A percentile compares a stretch with the other conserved stretches of the same genome.
These are phyloP conservation scores for Cymodocea nodosa DNA, from an alignment of 116 monocot genomes.

Conservation along the genomic window DNA sequence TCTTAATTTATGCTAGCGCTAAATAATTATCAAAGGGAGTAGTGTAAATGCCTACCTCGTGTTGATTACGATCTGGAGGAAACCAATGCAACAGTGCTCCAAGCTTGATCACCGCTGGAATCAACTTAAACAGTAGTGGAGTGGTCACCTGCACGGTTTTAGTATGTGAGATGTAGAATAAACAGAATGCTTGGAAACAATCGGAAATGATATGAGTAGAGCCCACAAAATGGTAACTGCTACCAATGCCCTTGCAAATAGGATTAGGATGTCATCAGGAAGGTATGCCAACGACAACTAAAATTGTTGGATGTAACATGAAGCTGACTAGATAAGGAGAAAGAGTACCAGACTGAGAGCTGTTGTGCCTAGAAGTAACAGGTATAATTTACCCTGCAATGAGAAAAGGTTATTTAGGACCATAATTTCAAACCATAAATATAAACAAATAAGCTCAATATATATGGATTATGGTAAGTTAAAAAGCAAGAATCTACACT, in stretches of 20 bases:
- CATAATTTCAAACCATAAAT: too few relatives aligned
- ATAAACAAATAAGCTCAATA: too few relatives aligned
- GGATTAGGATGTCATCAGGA: too few relatives aligned
- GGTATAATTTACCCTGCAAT: constrained; percentile 80
- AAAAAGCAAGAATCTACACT: too few relatives aligned
- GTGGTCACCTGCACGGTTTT: constrained; percentile 66
- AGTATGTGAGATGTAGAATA: neutral
- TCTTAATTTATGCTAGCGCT: neutral
- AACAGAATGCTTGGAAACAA: neutral
- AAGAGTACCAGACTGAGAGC: constrained; percentile 81
- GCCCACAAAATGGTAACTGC: too few relatives aligned
- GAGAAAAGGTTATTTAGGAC: neutral
- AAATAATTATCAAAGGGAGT: neutral
- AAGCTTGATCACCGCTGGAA: constrained; percentile 83
- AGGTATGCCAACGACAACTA: too few relatives aligned
- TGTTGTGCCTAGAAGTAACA: constrained; percentile 86
- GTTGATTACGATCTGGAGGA: constrained; percentile 42
- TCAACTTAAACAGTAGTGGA: constrained; percentile 84
- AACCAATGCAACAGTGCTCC: constrained; percentile 80
- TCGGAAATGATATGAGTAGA: too few relatives aligned
- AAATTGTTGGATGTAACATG: neutral
- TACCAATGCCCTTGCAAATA: too few relatives aligned
- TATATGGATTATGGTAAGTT: too few relatives aligned
- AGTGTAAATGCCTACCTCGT: constrained; percentile 34
- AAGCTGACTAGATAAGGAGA: too few relatives aligned